Conservation (phyloP, 768 basidiomycete genomes). For the Suillus variegatus region DNA sequence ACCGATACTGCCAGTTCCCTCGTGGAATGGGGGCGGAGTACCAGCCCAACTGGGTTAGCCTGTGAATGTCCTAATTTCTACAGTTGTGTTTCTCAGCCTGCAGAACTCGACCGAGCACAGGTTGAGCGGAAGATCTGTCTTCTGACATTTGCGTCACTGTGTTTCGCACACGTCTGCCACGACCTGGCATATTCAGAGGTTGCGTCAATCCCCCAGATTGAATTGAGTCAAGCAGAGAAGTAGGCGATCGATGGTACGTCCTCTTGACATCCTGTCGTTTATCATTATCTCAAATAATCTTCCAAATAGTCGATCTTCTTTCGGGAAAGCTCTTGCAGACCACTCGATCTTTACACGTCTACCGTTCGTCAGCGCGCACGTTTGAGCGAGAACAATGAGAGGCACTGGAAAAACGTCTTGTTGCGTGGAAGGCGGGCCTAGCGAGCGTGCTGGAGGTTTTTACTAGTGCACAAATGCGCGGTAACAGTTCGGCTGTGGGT, state of each 20-base stretch:
- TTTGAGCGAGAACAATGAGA: no score
- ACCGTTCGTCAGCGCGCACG: no score
- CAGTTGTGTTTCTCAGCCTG: neutral
- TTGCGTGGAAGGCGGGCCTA: no score
- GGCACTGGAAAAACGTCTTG: no score
- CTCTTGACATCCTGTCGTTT: neutral
- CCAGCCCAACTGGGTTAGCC: no score
- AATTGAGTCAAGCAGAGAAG: conserved; percentile 68
- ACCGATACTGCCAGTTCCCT: no score
- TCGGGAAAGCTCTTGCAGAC: conserved; percentile 70
- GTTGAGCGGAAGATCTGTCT: conserved; percentile 82
- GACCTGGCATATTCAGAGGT: conserved; percentile 74
- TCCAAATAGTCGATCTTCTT: conserved; percentile 63
- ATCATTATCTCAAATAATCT: neutral
- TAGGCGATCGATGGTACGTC: conserved; percentile 85
- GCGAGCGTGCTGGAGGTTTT: no score
- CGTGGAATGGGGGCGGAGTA: no score
- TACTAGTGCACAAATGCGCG: no score
- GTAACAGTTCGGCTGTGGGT: no score
- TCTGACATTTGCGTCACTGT: conserved; percentile 73
- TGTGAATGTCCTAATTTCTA: no score
- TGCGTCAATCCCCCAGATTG: conserved; percentile 66
- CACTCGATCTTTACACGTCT: no score
- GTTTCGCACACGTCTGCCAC: conserved; percentile 72
- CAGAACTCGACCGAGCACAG: conserved; percentile 57